Evolutionary conservation across 805 yeast species (phyloP).

Genomic region (Ogataea pini): DNA sequence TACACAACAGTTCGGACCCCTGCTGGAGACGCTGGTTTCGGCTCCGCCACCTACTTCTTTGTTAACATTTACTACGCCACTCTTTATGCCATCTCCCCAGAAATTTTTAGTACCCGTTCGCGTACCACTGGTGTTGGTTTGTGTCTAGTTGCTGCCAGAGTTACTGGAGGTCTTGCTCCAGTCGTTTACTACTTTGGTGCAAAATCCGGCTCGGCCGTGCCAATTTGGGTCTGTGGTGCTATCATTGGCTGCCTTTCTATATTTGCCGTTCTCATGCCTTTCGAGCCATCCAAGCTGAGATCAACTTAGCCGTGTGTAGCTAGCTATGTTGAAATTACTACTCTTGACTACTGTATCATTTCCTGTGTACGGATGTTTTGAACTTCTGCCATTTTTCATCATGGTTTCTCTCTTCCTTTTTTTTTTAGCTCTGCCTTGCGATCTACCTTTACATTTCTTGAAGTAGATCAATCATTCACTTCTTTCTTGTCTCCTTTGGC

Average conservation of each 20-base stretch:
- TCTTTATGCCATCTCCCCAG: slow-evolving; percentile 67
- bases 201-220: slow-evolving; percentile 51
- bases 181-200: slow-evolving; percentile 54
- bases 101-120: slow-evolving; percentile 53
- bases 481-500: not conserved
- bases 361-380: not conserved
- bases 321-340: not conserved
- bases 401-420: not conserved
- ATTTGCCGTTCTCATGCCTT: slow-evolving; percentile 47
- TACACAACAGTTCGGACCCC: slow-evolving; percentile 62
- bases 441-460: not conserved
- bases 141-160: slow-evolving; percentile 54
- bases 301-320: slow-evolving; percentile 16
- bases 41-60: slow-evolving; percentile 49
- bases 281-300: slow-evolving; percentile 46
- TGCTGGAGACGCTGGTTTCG: slow-evolving; percentile 52
- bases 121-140: slow-evolving; percentile 64
- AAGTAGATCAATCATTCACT: not conserved
- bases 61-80: slow-evolving; percentile 56
- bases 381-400: not conserved
- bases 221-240: slow-evolving; percentile 63
- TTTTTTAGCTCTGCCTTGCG: slow-evolving; percentile 4
- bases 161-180: slow-evolving; percentile 59
- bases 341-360: not conserved
- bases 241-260: slow-evolving; percentile 50